Evolutionary conservation across 2,329 filamentous ascomycete genomes (phyloP).

Genomic region (Cryphonectria japonica): DNA sequence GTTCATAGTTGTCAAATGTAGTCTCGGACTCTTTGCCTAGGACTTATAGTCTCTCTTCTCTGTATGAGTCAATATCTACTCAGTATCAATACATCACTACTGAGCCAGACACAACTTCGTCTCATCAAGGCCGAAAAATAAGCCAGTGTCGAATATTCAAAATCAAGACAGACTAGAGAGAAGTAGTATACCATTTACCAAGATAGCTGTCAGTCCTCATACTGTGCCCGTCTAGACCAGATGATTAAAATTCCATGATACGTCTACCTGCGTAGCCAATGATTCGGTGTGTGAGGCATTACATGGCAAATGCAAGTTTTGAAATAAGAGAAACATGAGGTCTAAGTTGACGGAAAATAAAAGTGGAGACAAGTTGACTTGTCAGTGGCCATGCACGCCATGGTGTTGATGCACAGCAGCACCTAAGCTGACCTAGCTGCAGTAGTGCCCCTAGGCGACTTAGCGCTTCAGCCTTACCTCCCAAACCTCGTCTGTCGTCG

Average conservation of each 20-base stretch:
- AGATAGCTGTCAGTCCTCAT: too few relatives aligned
- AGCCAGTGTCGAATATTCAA: too few relatives aligned
- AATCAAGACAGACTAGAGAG: too few relatives aligned
- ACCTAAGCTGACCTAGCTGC: not conserved
- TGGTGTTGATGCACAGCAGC: not conserved
- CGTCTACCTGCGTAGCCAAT: not conserved
- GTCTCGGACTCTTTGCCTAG: too few relatives aligned
- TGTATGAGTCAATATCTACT: too few relatives aligned
- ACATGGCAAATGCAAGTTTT: not conserved
- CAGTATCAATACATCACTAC: too few relatives aligned
- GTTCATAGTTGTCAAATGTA: too few relatives aligned
- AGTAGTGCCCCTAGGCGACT: not conserved
- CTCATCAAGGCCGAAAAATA: too few relatives aligned
- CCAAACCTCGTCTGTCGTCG: not conserved
- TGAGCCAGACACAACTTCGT: too few relatives aligned
- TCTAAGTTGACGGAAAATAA: not conserved
- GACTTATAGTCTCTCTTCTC: too few relatives aligned
- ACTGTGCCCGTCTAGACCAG: not conserved
- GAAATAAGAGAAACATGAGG: not conserved
- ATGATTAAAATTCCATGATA: not conserved
- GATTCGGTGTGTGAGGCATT: not conserved
- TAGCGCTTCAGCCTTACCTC: not conserved
- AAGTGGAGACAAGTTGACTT: not conserved
- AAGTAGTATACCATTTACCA: too few relatives aligned
- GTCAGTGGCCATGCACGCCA: not conserved